A percentile compares a stretch with the other conserved stretches of the same genome.
Conservation (phyloP, 2,329 filamentous ascomycete species). For the Monilinia polystroma region DNA sequence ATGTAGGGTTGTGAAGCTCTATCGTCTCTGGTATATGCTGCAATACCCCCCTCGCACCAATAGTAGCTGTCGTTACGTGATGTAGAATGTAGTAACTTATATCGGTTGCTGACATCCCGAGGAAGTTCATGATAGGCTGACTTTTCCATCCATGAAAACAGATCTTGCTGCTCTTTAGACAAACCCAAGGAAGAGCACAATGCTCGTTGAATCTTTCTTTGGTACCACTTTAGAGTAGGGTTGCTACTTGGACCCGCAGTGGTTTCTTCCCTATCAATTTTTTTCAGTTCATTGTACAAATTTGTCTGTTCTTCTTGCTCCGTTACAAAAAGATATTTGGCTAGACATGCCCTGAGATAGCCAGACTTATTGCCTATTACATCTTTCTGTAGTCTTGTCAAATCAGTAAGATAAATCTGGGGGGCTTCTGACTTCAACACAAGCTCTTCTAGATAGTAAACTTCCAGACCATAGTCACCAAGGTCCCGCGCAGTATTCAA, state of each 20-base stretch:
- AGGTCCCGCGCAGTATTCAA: neutral
- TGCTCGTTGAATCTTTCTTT: slow-evolving; percentile 6
- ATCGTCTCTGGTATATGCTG: neutral
- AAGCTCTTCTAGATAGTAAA: neutral
- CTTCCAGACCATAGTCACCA: neutral
- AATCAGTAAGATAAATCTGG: neutral
- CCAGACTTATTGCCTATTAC: neutral
- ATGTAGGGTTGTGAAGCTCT: neutral
- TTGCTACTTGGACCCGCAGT: neutral
- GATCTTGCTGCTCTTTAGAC: neutral
- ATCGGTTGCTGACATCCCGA: neutral
- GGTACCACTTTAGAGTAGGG: neutral
- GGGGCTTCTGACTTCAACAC: neutral
- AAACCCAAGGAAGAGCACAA: neutral
- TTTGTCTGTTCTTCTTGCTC: neutral
- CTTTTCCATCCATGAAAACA: neutral
- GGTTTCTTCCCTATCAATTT: neutral
- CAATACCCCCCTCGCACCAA: neutral
- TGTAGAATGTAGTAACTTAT: neutral
- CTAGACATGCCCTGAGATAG: neutral
- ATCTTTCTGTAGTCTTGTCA: neutral
- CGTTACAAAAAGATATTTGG: neutral
- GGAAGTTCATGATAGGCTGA: neutral
- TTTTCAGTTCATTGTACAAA: neutral
- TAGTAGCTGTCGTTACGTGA: neutral